Conservation (phyloP, 805 yeast genomes). For the Komagataella kurtzmanii region DNA sequence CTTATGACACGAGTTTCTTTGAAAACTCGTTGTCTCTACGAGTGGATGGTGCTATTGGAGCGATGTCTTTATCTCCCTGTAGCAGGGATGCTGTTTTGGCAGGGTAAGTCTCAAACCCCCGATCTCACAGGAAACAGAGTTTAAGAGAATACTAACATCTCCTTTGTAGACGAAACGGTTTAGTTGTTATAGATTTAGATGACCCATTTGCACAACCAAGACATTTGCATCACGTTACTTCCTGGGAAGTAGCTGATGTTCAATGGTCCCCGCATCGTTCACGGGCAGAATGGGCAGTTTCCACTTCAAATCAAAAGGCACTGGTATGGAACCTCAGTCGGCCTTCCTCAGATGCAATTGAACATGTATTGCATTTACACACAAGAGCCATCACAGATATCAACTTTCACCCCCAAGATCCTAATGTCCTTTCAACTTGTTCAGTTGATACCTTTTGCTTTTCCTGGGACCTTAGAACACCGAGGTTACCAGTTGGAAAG, state of each 20-base stretch:
- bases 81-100: slow-evolving; percentile 93
- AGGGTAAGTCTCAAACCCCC: slow-evolving; percentile 23
- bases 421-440: slow-evolving; percentile 84
- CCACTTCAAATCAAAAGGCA: slow-evolving; percentile 92
- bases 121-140: background rate
- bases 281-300: slow-evolving; percentile 83
- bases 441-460: slow-evolving; percentile 81
- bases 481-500: slow-evolving; percentile 55
- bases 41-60: slow-evolving; percentile 86
- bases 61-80: slow-evolving; percentile 79
- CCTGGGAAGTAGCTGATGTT: slow-evolving; percentile 98
- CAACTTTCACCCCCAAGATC: slow-evolving; percentile 78
- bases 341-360: slow-evolving; percentile 52
- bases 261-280: slow-evolving; percentile 93
- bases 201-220: slow-evolving; percentile 94
- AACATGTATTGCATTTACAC: slow-evolving; percentile 81
- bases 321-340: slow-evolving; percentile 84
- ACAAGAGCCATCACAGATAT: slow-evolving; percentile 92
- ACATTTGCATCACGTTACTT: slow-evolving; percentile 81
- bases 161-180: slow-evolving; percentile 43
- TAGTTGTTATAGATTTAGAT: slow-evolving; percentile 82
- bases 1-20: slow-evolving; percentile 44
- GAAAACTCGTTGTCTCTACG: slow-evolving; percentile 71
- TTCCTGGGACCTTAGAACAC: slow-evolving; percentile 85
- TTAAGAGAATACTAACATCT: background rate